These are phyloP conservation scores for Solanum sparsipilum DNA, from an alignment of 257 asterid genomes.

Conservation along the genomic window DNA sequence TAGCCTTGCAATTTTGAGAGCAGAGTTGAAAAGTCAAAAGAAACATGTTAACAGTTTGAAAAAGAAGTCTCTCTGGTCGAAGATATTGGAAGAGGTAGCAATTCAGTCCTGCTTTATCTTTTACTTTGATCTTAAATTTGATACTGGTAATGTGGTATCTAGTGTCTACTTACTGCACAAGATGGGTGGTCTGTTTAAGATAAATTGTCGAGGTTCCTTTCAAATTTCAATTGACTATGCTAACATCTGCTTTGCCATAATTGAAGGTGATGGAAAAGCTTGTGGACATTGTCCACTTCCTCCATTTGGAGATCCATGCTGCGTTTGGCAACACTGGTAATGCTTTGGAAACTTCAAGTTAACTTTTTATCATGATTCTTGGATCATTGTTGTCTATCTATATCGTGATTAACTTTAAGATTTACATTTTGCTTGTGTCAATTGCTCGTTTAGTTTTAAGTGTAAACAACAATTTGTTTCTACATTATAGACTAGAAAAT, in stretches of 20 bases:
- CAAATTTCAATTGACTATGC: not conserved
- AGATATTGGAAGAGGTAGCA: slow-evolving; percentile 88
- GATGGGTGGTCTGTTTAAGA: not conserved
- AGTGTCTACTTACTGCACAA: not conserved
- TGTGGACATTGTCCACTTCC: slow-evolving; percentile 76
- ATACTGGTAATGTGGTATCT: not conserved
- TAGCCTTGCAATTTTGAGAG: slow-evolving; percentile 67
- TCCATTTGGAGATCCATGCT: slow-evolving; percentile 72
- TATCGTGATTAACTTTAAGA: not conserved
- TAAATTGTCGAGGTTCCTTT: not conserved
- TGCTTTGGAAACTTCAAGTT: slow-evolving; percentile 4
- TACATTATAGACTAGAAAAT: not conserved
- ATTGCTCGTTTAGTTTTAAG: not conserved
- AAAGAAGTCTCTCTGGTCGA: slow-evolving; percentile 92
- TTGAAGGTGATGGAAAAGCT: slow-evolving; percentile 95
- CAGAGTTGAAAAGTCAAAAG: slow-evolving; percentile 87
- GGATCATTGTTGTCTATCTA: not conserved
- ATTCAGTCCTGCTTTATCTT: not conserved
- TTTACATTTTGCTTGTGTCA: not conserved
- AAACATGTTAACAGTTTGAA: slow-evolving; percentile 74
- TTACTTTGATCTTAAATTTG: not conserved
- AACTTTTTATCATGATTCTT: not conserved
- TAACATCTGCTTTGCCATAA: slow-evolving; percentile 3
- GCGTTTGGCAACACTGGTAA: slow-evolving; percentile 70
- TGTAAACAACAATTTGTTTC: not conserved